These are phyloP conservation scores for Pythium guiyangense DNA, from an alignment of 352 stramenopile genomes.

Conservation along the genomic window DNA sequence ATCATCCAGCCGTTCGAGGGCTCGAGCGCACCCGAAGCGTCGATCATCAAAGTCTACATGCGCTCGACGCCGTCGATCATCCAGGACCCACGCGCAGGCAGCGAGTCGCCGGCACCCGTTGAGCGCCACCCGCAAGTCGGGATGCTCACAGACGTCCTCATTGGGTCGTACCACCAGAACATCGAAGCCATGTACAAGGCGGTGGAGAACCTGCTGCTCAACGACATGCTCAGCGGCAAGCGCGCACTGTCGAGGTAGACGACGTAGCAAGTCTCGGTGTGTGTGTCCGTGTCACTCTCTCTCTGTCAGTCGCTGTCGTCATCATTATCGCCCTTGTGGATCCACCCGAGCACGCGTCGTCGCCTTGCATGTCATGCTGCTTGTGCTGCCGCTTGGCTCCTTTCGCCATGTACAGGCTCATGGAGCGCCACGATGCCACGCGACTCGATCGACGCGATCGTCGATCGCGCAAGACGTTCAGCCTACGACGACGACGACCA, in stretches of 20 bases:
- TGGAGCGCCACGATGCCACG: too few species aligned
- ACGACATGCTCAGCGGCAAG: conserved; percentile 15
- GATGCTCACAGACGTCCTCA: conserved; percentile 17
- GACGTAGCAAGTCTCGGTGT: not conserved
- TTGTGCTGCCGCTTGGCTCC: too few species aligned
- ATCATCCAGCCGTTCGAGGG: conserved; percentile 6
- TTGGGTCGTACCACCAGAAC: conserved; percentile 17
- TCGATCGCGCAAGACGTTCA: too few species aligned
- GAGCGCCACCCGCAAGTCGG: conserved; percentile 13
- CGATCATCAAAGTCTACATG: conserved; percentile 17
- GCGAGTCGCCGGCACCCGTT: not conserved
- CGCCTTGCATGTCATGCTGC: too few species aligned
- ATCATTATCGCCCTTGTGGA: too few species aligned
- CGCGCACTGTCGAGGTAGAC: not conserved
- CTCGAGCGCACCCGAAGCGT: conserved; percentile 11
- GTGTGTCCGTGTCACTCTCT: not conserved
- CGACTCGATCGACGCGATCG: too few species aligned
- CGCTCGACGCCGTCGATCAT: conserved; percentile 14
- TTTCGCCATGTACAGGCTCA: too few species aligned
- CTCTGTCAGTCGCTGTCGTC: too few species aligned
- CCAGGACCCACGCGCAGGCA: conserved; percentile 4
- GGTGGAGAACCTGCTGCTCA: conserved; percentile 14
- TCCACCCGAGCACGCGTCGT: too few species aligned
- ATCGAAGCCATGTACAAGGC: conserved; percentile 17
- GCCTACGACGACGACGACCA: too few species aligned